A percentile compares a stretch with the other conserved stretches of the same genome.
Evolutionary conservation across 2,329 filamentous ascomycete genomes (phyloP).

Genomic region (Onygenales sp.): DNA sequence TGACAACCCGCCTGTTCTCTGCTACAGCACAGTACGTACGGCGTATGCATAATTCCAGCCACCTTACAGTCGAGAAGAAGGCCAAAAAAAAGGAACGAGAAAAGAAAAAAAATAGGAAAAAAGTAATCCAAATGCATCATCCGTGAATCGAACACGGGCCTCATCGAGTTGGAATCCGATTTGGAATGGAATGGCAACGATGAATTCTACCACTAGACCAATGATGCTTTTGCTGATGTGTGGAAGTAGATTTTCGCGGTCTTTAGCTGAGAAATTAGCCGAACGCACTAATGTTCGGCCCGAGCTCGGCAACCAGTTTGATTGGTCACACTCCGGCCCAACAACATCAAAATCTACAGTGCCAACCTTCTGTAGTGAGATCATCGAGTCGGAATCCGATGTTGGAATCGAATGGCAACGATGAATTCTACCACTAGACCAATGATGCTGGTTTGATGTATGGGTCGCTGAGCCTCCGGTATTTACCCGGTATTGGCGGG

Average conservation of each 20-base stretch:
- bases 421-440: constrained; percentile 5
- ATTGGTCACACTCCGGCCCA: no score
- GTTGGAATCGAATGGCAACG: background rate
- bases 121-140: constrained; percentile 25
- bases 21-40: no score
- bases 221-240: background rate
- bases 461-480: background rate
- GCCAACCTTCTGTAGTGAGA: no score
- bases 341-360: no score
- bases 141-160: constrained; percentile 39
- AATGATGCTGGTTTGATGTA: constrained; percentile 1
- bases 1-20: no score
- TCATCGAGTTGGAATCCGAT: background rate
- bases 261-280: no score
- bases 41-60: no score
- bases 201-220: constrained; percentile 5
- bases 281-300: no score
- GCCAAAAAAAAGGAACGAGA: background rate
- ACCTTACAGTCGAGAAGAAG: no score
- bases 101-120: background rate
- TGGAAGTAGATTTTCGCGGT: no score
- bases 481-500: no score
- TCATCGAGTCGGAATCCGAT: background rate
- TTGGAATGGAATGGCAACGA: background rate
- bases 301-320: no score